These are phyloP conservation scores for Colletotrichum theobromicola DNA, from an alignment of 2,329 filamentous ascomycete species.

Conservation along the genomic window DNA sequence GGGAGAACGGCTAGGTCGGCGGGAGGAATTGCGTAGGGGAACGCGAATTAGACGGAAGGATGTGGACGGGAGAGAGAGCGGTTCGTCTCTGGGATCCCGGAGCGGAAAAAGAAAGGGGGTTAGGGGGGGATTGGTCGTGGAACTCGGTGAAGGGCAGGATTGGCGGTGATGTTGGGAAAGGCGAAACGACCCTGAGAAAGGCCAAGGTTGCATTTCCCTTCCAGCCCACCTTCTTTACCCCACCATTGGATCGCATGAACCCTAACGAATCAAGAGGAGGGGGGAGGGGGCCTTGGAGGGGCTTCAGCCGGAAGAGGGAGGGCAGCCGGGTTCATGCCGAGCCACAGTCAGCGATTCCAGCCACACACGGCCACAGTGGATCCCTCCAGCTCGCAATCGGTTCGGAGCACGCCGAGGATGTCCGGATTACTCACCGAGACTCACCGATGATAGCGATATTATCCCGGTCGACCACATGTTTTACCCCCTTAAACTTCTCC, in stretches of 20 bases:
- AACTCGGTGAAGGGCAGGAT: conserved; percentile 1
- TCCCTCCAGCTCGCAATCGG: not conserved
- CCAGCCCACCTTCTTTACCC: not conserved
- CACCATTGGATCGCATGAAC: conserved; percentile 7
- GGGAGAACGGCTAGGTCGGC: not conserved
- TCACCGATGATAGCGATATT: not conserved
- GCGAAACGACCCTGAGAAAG: conserved; percentile 14
- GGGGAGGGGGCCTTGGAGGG: not conserved
- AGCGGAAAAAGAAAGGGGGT: not conserved
- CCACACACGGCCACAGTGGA: not conserved
- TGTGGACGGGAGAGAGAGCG: not conserved
- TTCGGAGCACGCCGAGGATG: not conserved
- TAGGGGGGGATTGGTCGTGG: not conserved
- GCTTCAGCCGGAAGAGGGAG: not conserved
- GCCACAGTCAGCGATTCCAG: not conserved
- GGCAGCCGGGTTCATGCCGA: not conserved
- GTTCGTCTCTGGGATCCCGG: not conserved
- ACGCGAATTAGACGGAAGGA: not conserved
- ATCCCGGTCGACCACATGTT: not conserved
- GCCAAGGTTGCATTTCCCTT: conserved; percentile 18
- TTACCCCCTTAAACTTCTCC: not conserved
- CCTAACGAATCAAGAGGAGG: conserved; percentile 15
- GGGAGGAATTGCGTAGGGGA: not conserved
- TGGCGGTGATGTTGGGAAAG: conserved; percentile 13
- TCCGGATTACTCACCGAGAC: not conserved